Base-by-base conservation (phyloP, 331 rosid species). In the Phaseolus coccineus region DNA sequence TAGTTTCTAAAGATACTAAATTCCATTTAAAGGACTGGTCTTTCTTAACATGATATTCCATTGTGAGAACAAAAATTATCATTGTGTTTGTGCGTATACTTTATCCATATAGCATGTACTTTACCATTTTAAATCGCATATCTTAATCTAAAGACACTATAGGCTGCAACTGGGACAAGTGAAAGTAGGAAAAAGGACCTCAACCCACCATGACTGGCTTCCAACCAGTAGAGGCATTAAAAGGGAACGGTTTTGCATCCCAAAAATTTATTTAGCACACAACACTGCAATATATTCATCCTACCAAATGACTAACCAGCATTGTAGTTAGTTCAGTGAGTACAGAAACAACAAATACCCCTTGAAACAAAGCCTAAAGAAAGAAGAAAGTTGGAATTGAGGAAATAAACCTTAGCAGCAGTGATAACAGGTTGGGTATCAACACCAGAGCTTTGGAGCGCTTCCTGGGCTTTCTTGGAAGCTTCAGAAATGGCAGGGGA, bases 401-500 rank as follows among this genome's bases (percentile, higher is more conserved):
- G 61, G 48, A 77, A 56, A 24, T 3, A 56, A 69, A 95, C 99
- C 99, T 93, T 87, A 58, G 95, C 97, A 81, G 91, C 97, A 72
- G 25, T 33, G 53, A 88, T 47, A 78, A 91, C 89, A 55, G 96
- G 93, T 79, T 90, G 68, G 0, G 94, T 79, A 70, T 91, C 93
- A 74, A 95, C 16, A 83, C 98, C 98, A 27, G 94, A 76, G 85
- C 87, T 86, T 47, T 90, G 89, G 11, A 95, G 87, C 25, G 91
- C 92, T 80, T 93, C 93, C 62, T 93, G 96, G 8, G 96, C 99
- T 78, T 80, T 89, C 88, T 87, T 91, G 10, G 97, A 85, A 56
- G 85, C 98, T 81, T 92, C 97, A 0, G 96, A 95, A 63, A 95
- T 74, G 9, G 90, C 90, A 0, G 99, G 98, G 24, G 98, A 90